Evolutionary conservation across 108 stramenopile species (phyloP), one percentile per base, ranked within the genome.

Genomic region (Nitzschia sp.): DNA sequence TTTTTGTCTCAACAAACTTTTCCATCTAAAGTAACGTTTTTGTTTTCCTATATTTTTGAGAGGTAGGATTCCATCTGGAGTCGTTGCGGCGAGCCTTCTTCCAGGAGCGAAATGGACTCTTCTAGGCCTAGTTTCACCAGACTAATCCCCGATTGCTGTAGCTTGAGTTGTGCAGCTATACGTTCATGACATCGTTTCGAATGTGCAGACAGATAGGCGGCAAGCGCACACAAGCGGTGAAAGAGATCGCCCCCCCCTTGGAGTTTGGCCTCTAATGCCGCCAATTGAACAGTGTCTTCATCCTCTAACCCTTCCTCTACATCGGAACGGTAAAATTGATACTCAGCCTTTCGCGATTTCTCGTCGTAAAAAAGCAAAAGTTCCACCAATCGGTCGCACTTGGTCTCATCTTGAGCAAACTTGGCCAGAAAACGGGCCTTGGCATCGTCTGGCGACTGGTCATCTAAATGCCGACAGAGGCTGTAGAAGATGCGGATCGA

Each of bases 351-450:
- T 11, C 88, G 88, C 5, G 76, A 74, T 45, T 82, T 85, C 47
- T 82, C 72, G 58, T 92, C 91, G 60, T 87, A 92, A 22, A 75
- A 66, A 57, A 90, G 61, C 61, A 83, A 73, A 25, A 89, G 76
- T 38, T 89, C 88, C 1, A 92, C 84, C n/a, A 86, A 67, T 59
- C 86, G 68, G 68, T 92, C 91, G 54, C 86, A 88, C 69, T 86
- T 85, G 52, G 75, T 75, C 22, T 89, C 88, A 58, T 81, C 84
- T 60, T 88, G 87, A 17, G 85, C 68, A 65, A 92, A 92, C 52
- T 92, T 92, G 50, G 76, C 79, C 33, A 92, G 27, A 38, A 92
- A 69, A 38, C 91, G 71, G 15, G 74, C 65, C 58, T 86, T 76
- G 19, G 83, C 84, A 63, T 92, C 91, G 34, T 86, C 48, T 28